Evolutionary conservation across 805 yeast species (phyloP), one percentile per base, ranked within the genome.

Genomic region (Starmera quercuum): DNA sequence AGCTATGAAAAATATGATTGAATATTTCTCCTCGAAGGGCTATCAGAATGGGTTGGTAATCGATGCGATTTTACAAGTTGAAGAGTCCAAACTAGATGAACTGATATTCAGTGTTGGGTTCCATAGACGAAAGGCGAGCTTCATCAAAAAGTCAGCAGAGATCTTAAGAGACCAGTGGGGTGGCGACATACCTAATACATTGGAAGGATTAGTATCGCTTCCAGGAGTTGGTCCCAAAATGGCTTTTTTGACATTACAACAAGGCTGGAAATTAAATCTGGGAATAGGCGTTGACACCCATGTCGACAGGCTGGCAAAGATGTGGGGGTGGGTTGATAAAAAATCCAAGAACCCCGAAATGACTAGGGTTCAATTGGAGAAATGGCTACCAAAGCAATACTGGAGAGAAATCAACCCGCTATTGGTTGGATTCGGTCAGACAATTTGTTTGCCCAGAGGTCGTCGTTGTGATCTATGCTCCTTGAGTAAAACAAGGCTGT

Each of bases 271-370:
- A 27, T 62, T 78, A 38, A 77, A 68, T 34, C 61, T 65, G 11
- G 97, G 97, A 0, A 84, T 88, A n/a, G 96, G 97, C 7, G 96
- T 88, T 9, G 97, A 88, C 53, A 88, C 85, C 3, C 97, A 88
- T 55, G 75, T 88, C 34, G 88, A 83, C 46, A 63, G 97, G 34
- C 61, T 87, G 38, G 76, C 87, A 0, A 76, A 74, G 37, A 70
- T 81, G 75, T 86, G 87, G 82, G 67, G 71, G 20, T 87, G 96
- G 96, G 82, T 76, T 3, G 56, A 61, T 20, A 58, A 54, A 20
- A 49, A 50, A 27, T 53, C 68, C 23, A 62, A 69, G 28, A 80
- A 75, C 11, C 95, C 97, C 0, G 96, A 88, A 42, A 66, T 67
- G 20, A 83, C 95, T 0, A 58, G 97, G 16, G 47, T 63, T 20